Conservation (phyloP, 140 eudicot species). For the Erigeron philadelphicus region DNA sequence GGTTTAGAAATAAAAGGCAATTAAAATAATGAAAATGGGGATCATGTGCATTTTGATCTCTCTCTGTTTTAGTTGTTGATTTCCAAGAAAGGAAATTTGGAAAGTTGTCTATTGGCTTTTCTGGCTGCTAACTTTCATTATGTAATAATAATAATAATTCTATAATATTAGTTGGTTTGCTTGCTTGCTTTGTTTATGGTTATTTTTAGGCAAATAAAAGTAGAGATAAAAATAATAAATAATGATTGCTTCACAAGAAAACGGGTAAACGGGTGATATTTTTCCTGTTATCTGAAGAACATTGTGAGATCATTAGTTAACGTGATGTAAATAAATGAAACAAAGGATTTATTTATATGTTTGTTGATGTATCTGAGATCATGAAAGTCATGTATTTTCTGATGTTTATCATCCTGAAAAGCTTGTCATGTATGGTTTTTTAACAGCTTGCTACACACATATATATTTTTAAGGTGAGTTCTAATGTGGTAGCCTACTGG, state of each 20-base stretch:
- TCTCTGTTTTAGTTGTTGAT: neutral
- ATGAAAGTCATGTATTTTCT: neutral
- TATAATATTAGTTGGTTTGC: no score
- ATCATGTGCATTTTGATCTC: conserved; percentile 32
- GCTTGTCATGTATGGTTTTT: neutral
- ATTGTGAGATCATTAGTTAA: neutral
- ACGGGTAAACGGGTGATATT: no score
- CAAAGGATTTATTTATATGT: neutral
- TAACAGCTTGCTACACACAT: neutral
- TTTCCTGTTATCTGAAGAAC: neutral
- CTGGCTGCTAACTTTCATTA: conserved; percentile 23
- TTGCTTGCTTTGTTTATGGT: no score
- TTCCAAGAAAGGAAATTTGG: conserved; percentile 23
- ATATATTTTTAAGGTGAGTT: neutral
- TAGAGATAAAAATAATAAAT: no score
- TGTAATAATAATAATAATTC: neutral
- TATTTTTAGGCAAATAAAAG: no score
- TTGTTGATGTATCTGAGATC: neutral
- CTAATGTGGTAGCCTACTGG: no score
- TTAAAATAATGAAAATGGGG: conserved; percentile 20
- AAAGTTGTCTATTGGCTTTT: conserved; percentile 29
- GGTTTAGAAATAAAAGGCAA: neutral
- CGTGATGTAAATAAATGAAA: neutral
- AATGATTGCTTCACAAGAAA: neutral
- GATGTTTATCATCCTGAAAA: neutral